Base-by-base conservation (phyloP, 2,329 filamentous ascomycete species). In the Leptographium lundbergii region DNA sequence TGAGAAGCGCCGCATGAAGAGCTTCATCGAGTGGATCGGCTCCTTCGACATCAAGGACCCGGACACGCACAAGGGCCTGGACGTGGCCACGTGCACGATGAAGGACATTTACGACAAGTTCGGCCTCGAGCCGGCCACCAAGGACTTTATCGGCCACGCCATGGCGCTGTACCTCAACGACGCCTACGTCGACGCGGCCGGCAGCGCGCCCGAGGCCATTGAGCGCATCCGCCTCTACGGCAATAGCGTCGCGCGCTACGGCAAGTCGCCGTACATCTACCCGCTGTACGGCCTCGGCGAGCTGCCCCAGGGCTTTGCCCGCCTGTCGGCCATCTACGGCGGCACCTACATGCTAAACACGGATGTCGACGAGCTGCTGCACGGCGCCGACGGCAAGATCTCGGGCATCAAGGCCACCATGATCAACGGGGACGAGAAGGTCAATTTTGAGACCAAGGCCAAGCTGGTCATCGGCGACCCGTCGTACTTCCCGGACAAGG, bases 331-430 rank as follows among this genome's bases (percentile, higher is more conserved):
- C 72, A 97, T 99, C 75, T 97, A 99, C 71, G 94, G 94, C 65
- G 94, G 94, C 67, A 99, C 94, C 56, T 99, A 99, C 77, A 99
- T 99, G 91, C 86, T 99, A 69, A 97, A 97, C 80, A 95, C 94
- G 66, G 85, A 85, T 66, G 82, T 99, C 59, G 88, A 97, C 64
- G 94, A 99, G 78, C 77, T 99, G 65, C 73, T 88, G 62, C 95
- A 94, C 71, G 89, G 95, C 61, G 83, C 79, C 59, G 83, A 79
- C 59, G 83, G 81, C 70, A 96, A 95, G 80, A 89, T 92, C n/a
- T 81, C 84, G 19, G 94, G 94, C 60, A 97, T 99, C 78, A 95
- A 95, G 79, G 94, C 94, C 56, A 96, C 94, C 66, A 97, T 97
- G 91, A 86, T 85, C 70, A 89, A 89, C 71, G 84, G 86, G 62